Percentiles rank a stretch among this genome's conserved stretches.
These are phyloP conservation scores for Rutidosis leptorrhynchoides DNA, from an alignment of 129 eudicot genomes.

Conservation along the genomic window DNA sequence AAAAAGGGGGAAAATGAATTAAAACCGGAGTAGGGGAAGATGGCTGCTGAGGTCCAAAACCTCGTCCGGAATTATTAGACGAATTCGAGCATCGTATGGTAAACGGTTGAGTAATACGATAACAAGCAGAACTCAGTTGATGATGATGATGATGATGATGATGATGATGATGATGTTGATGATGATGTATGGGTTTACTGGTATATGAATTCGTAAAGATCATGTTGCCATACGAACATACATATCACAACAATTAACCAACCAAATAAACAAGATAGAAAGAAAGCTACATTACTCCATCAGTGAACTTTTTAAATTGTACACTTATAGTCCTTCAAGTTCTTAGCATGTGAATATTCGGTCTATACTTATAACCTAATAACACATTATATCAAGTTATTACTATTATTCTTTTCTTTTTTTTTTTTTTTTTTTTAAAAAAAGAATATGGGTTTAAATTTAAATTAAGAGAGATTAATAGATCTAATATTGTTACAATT, in stretches of 20 bases:
- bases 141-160: background rate
- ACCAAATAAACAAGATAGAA: background rate
- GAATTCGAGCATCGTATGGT: conserved; percentile 33
- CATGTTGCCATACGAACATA: conserved; percentile 6
- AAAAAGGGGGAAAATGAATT: background rate
- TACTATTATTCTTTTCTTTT: no score
- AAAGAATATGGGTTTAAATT: no score
- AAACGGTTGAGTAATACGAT: conserved; percentile 15
- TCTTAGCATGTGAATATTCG: background rate
- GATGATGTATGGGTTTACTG: conserved; percentile 8
- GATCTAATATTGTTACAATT: no score
- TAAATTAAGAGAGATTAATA: no score
- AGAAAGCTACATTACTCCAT: no score
- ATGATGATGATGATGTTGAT: conserved; percentile 14
- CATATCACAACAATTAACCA: no score
- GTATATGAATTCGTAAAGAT: conserved; percentile 18
- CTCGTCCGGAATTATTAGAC: conserved; percentile 32
- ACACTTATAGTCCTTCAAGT: background rate
- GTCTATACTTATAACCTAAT: no score
- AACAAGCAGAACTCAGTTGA: background rate
- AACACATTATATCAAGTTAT: no score
- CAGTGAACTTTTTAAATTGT: no score
- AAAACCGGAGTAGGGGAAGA: background rate
- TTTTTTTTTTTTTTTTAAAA: no score
- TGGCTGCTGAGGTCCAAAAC: conserved; percentile 37